phyloP scores from a whole-genome alignment of 2,329 filamentous ascomycete species.

The Diaporthe eres region DNA sequence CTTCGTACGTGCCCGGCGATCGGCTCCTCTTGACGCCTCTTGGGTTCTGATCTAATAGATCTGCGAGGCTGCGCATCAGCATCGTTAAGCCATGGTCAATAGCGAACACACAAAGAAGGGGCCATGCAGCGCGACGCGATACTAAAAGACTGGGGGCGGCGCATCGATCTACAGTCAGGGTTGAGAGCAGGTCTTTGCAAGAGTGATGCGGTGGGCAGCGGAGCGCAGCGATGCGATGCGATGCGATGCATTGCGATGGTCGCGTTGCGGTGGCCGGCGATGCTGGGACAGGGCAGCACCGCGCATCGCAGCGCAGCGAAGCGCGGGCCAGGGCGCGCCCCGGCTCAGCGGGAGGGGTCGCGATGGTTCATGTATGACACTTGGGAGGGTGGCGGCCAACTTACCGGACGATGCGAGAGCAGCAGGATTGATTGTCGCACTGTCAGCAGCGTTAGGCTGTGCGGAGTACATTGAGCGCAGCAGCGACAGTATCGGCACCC shows the following conservation, averaged over 20 bases:
- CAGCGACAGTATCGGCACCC: slow-evolving; percentile 54
- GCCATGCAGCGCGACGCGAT: slow-evolving; percentile 24
- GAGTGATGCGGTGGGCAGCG: slow-evolving; percentile 4
- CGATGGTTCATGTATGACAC: slow-evolving; percentile 43
- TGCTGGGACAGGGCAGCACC: slow-evolving; percentile 24
- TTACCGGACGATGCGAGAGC: slow-evolving; percentile 85
- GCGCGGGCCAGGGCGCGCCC: slow-evolving; percentile 39
- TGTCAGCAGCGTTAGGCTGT: slow-evolving; percentile 82
- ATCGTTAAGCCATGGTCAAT: slow-evolving; percentile 42
- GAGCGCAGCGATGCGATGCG: slow-evolving; percentile 31
- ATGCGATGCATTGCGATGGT: slow-evolving; percentile 34
- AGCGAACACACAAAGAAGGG: slow-evolving; percentile 35
- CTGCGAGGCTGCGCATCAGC: slow-evolving; percentile 56
- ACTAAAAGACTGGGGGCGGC: background rate
- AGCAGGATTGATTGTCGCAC: slow-evolving; percentile 92
- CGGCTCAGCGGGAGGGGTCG: slow-evolving; percentile 41
- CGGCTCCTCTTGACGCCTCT: slow-evolving; percentile 85
- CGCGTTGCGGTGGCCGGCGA: slow-evolving; percentile 28
- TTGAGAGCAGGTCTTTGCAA: background rate
- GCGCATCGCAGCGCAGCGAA: slow-evolving; percentile 19
- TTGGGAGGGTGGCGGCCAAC: slow-evolving; percentile 48
- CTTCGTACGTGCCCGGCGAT: slow-evolving; percentile 77
- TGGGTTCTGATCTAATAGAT: slow-evolving; percentile 66
- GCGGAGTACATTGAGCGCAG: slow-evolving; percentile 69
- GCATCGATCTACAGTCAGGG: slow-evolving; percentile 19